A percentile compares a stretch with the other conserved stretches of the same genome.
Conservation (phyloP, 768 basidiomycete genomes). For the Amanita brunnescens region DNA sequence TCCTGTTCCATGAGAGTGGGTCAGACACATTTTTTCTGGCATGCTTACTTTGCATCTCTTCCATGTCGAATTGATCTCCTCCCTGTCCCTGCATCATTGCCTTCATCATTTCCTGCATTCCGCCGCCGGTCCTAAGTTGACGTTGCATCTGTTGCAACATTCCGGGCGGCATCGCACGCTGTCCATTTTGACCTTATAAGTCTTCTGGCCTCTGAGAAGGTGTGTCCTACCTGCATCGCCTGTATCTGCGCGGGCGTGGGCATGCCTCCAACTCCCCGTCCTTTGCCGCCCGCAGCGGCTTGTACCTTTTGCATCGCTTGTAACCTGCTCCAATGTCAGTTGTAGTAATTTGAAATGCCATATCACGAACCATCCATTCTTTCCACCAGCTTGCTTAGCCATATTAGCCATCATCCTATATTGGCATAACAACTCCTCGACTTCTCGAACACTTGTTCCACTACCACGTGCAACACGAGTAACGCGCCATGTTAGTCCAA, state of each 20-base stretch:
- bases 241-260: constrained; percentile 91
- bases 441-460: constrained; percentile 91
- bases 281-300: constrained; percentile 74
- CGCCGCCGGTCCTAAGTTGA: constrained; percentile 71
- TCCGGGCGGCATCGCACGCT: constrained; percentile 93
- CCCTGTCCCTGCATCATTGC: constrained; percentile 95
- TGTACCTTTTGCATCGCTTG: constrained; percentile 94
- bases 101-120: constrained; percentile 98
- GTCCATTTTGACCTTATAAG: background rate
- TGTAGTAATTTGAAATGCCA: background rate
- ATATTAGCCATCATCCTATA: constrained; percentile 99
- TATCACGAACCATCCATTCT: constrained; percentile 76
- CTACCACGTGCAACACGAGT: constrained; percentile 86
- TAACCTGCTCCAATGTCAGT: constrained; percentile 38
- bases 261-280: constrained; percentile 80
- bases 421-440: constrained; percentile 95
- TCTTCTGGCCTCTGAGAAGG: background rate
- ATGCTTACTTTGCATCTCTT: constrained; percentile 81
- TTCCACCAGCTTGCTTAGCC: constrained; percentile 96
- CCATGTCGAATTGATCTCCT: constrained; percentile 86
- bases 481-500: constrained; percentile 85
- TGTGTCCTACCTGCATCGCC: constrained; percentile 71
- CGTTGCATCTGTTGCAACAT: constrained; percentile 92
- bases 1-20: constrained; percentile 30
- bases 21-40: background rate